Evolutionary conservation across 352 stramenopile species (phyloP).

Genomic region (Phytophthora agathidicida): DNA sequence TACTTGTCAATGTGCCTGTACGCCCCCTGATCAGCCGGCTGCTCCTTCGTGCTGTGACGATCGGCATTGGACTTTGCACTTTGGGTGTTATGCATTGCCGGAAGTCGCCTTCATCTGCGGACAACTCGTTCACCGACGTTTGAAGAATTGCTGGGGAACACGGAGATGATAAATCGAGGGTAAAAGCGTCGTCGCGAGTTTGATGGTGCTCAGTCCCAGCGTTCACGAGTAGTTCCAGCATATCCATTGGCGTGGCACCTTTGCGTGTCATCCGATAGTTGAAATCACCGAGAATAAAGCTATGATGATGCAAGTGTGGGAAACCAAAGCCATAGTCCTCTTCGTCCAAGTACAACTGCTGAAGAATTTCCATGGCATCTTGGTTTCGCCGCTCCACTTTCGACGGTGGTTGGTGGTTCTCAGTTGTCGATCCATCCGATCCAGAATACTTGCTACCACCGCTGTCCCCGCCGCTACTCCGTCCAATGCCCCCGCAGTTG

Average conservation of each 20-base stretch:
- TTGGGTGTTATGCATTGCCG: conserved; percentile 56
- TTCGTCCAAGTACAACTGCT: conserved; percentile 80
- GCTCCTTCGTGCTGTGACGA: conserved; percentile 5
- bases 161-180: conserved; percentile 30
- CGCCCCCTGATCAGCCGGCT: conserved; percentile 8
- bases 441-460: conserved; percentile 20
- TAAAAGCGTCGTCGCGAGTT: conserved; percentile 13
- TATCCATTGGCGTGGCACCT: conserved; percentile 49
- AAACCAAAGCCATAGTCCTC: conserved; percentile 89
- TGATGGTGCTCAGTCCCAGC: conserved; percentile 24
- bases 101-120: conserved; percentile 39
- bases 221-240: conserved; percentile 55
- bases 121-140: conserved; percentile 34
- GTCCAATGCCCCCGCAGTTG: conserved; percentile 14
- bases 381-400: conserved; percentile 85
- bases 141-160: conserved; percentile 35
- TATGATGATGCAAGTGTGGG: conserved; percentile 83
- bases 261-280: conserved; percentile 88
- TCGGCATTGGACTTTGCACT: conserved; percentile 34
- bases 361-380: conserved; percentile 82
- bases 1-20: conserved; percentile 19
- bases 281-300: conserved; percentile 90
- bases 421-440: conserved; percentile 5
- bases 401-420: conserved; percentile 46
- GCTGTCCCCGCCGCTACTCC: conserved; percentile 28